Evolutionary conservation across 208 protist genomes (phyloP).

Genomic region (Trypanosoma lewisi): DNA sequence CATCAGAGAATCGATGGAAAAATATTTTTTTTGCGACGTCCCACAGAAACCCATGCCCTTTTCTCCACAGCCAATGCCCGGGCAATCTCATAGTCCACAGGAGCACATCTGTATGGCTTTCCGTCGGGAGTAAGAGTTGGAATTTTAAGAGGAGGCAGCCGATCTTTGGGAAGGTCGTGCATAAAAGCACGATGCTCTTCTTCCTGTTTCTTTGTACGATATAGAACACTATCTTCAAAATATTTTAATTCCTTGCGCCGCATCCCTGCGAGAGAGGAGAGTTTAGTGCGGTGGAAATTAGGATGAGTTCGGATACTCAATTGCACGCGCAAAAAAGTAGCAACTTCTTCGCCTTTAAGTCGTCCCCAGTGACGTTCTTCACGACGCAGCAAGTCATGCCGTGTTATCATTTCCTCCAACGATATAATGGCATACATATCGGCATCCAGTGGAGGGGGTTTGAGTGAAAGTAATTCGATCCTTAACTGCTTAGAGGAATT

Average conservation of each 20-base stretch:
- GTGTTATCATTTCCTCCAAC: slow-evolving; percentile 30
- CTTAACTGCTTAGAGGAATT: not conserved
- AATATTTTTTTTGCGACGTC: not conserved
- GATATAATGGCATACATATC: not conserved
- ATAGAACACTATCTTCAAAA: slow-evolving; percentile 7
- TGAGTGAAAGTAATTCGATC: not conserved
- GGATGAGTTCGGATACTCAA: slow-evolving; percentile 3
- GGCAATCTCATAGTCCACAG: slow-evolving; percentile 20
- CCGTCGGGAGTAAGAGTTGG: slow-evolving; percentile 15
- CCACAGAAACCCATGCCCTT: not conserved
- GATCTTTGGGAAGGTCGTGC: slow-evolving; percentile 3
- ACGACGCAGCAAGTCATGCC: slow-evolving; percentile 8
- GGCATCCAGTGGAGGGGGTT: not conserved
- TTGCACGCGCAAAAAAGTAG: slow-evolving; percentile 18
- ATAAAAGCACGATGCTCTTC: slow-evolving; percentile 20
- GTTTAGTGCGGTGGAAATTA: slow-evolving; percentile 2
- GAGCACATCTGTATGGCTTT: not conserved
- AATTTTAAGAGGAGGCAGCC: slow-evolving; percentile 7
- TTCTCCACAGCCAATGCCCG: slow-evolving; percentile 12
- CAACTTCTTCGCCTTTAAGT: slow-evolving; percentile 26
- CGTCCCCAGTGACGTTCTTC: slow-evolving; percentile 19
- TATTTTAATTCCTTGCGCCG: slow-evolving; percentile 4
- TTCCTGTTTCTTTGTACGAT: not conserved
- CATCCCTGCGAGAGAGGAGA: slow-evolving; percentile 3
- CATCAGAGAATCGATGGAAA: slow-evolving; percentile 15